Evolutionary conservation across 768 basidiomycete species (phyloP), one percentile per base, ranked within the genome.

Genomic region (Naganishia vaughanmartiniae): DNA sequence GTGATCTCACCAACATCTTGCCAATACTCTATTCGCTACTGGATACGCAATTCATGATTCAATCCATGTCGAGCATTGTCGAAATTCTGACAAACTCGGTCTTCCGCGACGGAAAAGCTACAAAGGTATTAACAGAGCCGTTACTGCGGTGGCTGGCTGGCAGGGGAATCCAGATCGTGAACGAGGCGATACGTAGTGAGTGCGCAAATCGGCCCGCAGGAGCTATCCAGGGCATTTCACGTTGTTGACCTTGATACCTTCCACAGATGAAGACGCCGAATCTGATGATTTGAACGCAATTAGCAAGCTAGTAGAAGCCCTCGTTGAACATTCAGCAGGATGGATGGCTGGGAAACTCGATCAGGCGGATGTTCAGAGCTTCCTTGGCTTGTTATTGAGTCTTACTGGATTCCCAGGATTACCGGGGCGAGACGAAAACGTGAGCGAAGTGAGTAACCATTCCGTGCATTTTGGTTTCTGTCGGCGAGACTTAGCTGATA

Each of bases 281-380:
- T 31, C 80, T 28, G 86, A 88, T 19, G 79, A 87, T 1, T 85
- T 90, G 0, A 88, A 87, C 73, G 89, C 89, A 0, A 79, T 93
- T 6, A 91, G 90, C 82, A 91, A 91, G 78, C 85, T 96, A 17
- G 83, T 95, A 6, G 86, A 86, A 0, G 89, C 90, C 0, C 81
- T 95, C 0, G 90, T 92, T 0, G 93, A 96, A 72, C 93, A 94
- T 79, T 93, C 92, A 1, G 87, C 89, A 0, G 82, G 85, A 17
- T 93, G 91, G 81, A 83, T 93, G 66, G 89, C 91, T 6, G 76
- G 84, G 7, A 85, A 90, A 74, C 85, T 94, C 66, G 84, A 68
- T 63, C 76, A 75, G 36, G 83, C 84, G 0, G 84, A 89, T 15
- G 84, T 87, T 0, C 92, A 93, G 74, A 85, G 84, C 0, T 91